A percentile compares a stretch with the other conserved stretches of the same genome.
These are phyloP conservation scores for Penicillium decumbens DNA, from an alignment of 2,329 filamentous ascomycete species.

Conservation along the genomic window DNA sequence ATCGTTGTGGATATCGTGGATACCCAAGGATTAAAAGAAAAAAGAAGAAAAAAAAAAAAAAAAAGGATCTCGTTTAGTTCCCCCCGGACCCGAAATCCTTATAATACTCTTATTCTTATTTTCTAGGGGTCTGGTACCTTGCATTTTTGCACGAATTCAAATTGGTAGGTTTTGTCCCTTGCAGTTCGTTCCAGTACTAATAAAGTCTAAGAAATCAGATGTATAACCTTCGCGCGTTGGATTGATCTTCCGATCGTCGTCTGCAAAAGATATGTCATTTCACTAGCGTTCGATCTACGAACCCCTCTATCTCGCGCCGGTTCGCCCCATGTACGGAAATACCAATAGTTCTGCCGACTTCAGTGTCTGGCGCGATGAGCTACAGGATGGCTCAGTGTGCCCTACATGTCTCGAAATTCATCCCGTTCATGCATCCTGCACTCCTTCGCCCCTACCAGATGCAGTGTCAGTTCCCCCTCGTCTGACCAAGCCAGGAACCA, in stretches of 20 bases:
- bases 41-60: neutral
- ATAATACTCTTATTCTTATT: slow-evolving; percentile 2
- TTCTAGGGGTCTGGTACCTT: slow-evolving; percentile 10
- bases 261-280: slow-evolving; percentile 21
- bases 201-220: slow-evolving; percentile 11
- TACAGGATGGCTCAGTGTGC: slow-evolving; percentile 18
- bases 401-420: slow-evolving; percentile 13
- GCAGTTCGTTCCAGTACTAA: slow-evolving; percentile 5
- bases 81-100: neutral
- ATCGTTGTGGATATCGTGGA: slow-evolving; percentile 8
- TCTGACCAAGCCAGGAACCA: slow-evolving; percentile 15
- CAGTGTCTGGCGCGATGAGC: slow-evolving; percentile 13
- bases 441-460: slow-evolving; percentile 17
- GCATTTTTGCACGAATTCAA: slow-evolving; percentile 3
- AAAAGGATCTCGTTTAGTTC: slow-evolving; percentile 1
- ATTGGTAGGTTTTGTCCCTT: slow-evolving; percentile 9
- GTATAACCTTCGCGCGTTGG: slow-evolving; percentile 15
- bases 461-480: slow-evolving; percentile 19
- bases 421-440: slow-evolving; percentile 18
- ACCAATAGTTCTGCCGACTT: slow-evolving; percentile 8
- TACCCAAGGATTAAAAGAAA: neutral
- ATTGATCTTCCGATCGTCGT: slow-evolving; percentile 14
- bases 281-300: slow-evolving; percentile 14
- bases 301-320: slow-evolving; percentile 1
- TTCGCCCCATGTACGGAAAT: slow-evolving; percentile 7